Base-by-base conservation (phyloP, 2,329 filamentous ascomycete genomes). In the Cladophialophora immunda region DNA sequence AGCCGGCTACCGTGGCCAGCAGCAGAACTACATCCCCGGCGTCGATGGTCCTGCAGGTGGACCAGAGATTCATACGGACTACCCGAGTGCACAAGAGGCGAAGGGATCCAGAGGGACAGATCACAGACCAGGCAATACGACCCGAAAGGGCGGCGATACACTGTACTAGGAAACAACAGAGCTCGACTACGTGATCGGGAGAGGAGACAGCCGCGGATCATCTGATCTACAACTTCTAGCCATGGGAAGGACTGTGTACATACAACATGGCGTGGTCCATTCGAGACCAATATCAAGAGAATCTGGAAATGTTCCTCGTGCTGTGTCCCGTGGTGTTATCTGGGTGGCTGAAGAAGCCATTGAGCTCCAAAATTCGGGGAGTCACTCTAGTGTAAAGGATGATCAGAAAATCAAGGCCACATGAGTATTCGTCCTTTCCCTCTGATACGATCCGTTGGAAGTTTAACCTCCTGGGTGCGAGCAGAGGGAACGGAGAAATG, bases 1-100 rank as follows among this genome's bases (percentile, higher is more conserved):
- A 72, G 86, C 84, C 80, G 88, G 88, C 70, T 88, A 88, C 76
- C 76, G 89, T 70, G 88, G 87, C 72, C 81, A 87, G 76, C 87
- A 90, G 80, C 86, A 88, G 78, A 89, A 90, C 76, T 87, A 87
- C 76, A 78, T 86, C 56, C 71, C 71, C 13, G 71, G 71, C 25
- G 67, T 72, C n/a, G 68, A 73, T 63, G 68, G 67, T 3, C 69
- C 71, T 7, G 63, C 65, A 27, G 70, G 70, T 19, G 66, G 66
- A 13, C 70, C 71, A 17, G 69, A 72, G 45, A 65, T 73, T 56
- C 62, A 60, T n/a, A 71, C 72, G 15, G 58, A 71, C 36, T 74
- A 69, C 47, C 72, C 72, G 3, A 72, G 57, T 11, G 67, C 59
- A 1, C 71, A 71, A 41, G 62, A 74, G 63, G 69, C 70, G 8